phyloP scores from a whole-genome alignment of 805 yeast genomes.

The Maudiozyma turicensis region DNA sequence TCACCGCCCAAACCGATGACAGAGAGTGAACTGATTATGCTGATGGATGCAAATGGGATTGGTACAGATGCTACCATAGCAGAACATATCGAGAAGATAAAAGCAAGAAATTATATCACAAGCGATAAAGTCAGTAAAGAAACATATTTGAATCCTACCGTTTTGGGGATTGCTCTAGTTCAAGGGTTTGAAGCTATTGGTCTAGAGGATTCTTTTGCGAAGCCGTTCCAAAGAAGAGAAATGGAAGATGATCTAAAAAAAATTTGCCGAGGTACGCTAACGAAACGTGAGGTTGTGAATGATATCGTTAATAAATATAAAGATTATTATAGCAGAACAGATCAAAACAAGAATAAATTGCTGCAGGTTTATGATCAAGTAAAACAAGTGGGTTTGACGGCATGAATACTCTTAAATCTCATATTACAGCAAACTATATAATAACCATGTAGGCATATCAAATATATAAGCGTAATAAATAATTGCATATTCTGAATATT shows the following conservation, averaged over 20 bases:
- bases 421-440: too few species aligned
- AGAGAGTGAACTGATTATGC: conserved; percentile 80
- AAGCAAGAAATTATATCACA: conserved; percentile 53
- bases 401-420: too few species aligned
- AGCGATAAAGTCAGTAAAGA: conserved; percentile 34
- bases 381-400: background rate
- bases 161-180: conserved; percentile 75
- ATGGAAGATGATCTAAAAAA: conserved; percentile 58
- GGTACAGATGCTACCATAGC: conserved; percentile 99
- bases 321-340: conserved; percentile 34
- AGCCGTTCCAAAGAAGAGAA: conserved; percentile 75
- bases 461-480: too few species aligned
- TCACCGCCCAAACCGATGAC: conserved; percentile 76
- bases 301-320: conserved; percentile 49
- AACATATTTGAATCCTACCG: conserved; percentile 59
- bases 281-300: conserved; percentile 43
- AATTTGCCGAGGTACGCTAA: conserved; percentile 56
- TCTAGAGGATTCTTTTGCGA: conserved; percentile 66
- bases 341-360: conserved; percentile 19
- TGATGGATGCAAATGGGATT: conserved; percentile 95
- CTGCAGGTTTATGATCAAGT: conserved; percentile 24
- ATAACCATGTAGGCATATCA: too few species aligned
- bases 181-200: conserved; percentile 80
- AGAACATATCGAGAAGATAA: conserved; percentile 83
- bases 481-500: background rate